Conservation (phyloP, 129 eudicot genomes). For the Flaveria sonorensis region DNA sequence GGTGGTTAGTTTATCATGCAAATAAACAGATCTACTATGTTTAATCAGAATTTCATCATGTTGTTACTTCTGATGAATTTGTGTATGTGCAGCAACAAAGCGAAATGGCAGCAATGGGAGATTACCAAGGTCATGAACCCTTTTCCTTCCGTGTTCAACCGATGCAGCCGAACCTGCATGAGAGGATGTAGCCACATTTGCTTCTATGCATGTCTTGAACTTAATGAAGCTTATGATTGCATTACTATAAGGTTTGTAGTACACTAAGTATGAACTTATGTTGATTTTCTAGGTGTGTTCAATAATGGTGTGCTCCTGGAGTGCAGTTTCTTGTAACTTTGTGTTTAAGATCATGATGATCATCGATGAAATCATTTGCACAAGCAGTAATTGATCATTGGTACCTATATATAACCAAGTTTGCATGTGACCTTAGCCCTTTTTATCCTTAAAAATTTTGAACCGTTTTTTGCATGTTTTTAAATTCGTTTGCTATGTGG, state of each 20-base stretch:
- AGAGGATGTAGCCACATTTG: slow-evolving; percentile 39
- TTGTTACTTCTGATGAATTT: neutral
- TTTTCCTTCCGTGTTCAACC: slow-evolving; percentile 83
- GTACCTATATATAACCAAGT: neutral
- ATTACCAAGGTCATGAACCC: slow-evolving; percentile 48
- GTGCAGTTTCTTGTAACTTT: neutral
- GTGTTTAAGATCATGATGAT: neutral
- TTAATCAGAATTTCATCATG: neutral
- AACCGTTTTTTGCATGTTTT: no score
- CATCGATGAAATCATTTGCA: neutral
- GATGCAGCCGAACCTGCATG: slow-evolving; percentile 83
- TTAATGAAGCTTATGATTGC: slow-evolving; percentile 2
- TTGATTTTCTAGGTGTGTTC: neutral
- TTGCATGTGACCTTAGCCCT: no score
- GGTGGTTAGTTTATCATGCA: slow-evolving; percentile 45
- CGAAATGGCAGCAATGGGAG: slow-evolving; percentile 53
- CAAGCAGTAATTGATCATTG: neutral
- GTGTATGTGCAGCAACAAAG: slow-evolving; percentile 46
- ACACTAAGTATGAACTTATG: neutral
- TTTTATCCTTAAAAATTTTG: no score
- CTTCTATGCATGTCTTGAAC: neutral
- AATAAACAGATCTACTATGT: neutral
- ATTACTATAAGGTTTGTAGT: neutral
- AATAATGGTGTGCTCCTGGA: neutral
- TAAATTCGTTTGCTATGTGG: no score